Base-by-base conservation (phyloP, 495 filamentous ascomycete genomes). In the Rostrohypoxylon terebratum region DNA sequence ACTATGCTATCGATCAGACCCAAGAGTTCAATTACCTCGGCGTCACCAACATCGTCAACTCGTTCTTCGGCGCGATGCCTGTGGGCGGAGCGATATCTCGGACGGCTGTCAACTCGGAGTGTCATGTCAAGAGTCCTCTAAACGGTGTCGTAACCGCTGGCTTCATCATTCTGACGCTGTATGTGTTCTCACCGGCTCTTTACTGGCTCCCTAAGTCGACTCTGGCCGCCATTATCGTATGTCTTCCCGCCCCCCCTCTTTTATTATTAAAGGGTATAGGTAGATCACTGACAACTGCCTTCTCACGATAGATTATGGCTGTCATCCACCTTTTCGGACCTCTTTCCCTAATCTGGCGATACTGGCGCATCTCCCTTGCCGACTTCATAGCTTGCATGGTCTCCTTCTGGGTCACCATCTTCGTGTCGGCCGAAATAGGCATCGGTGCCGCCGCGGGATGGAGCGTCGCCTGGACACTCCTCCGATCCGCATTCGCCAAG, bases 141-240 rank as follows among this genome's bases (percentile, higher is more conserved):
- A 82, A 80, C 11, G 84, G 84, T 7, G 64, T 80, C 23, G 73
- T 85, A 48, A 84, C 83, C 3, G 81, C 81, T 0, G 82, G 80
- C 47, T 81, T 83, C 53, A 82, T 87, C 34, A 77, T 87, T 25
- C 45, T 85, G 18, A 84, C 80, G 45, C 81, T 85, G 44, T 85
- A 82, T 62, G 81, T 82, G 62, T 81, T 87, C 20, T 83, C 82
- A 1, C 80, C 78, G 13, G 82, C 82, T 0, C 76, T 87, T 0
- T 87, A 82, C 72, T 87, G 84, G 84, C 80, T 85, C 47, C 84
- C 84, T n/a, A 83, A 83, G 47, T 72, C 83, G 0, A 85, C 82
- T 0, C 75, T 85, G 8, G 75, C 83, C 0, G 84, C 84, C 16
- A 85, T 83, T 59, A 83, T 83, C 47, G 76, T 78, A 69, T 69